Percentiles rank a stretch among this genome's conserved stretches.
phyloP scores from a whole-genome alignment of 192 early-diverging fungal species.

The Entrophospora sp. region DNA sequence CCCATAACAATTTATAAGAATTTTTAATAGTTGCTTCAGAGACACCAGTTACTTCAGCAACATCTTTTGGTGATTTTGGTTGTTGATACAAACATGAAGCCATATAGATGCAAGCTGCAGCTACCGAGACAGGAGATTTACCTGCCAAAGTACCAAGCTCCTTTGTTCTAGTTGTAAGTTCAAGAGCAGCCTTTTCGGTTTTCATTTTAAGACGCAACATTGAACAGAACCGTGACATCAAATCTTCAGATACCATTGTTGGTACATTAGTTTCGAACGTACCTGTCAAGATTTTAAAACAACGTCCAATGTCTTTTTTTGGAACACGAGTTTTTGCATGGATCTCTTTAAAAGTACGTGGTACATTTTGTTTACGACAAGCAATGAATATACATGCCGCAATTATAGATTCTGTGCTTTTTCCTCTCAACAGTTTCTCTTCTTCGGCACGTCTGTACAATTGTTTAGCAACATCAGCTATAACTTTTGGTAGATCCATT shows the following conservation, averaged over 20 bases:
- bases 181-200: slow-evolving; percentile 62
- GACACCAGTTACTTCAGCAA: slow-evolving; percentile 79
- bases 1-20: slow-evolving; percentile 65
- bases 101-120: slow-evolving; percentile 88
- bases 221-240: slow-evolving; percentile 75
- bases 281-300: slow-evolving; percentile 58
- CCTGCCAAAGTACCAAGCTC: slow-evolving; percentile 82
- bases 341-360: slow-evolving; percentile 92
- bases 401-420: slow-evolving; percentile 71
- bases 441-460: slow-evolving; percentile 81
- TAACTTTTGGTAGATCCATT: slow-evolving; percentile 66
- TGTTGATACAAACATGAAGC: slow-evolving; percentile 62
- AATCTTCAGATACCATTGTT: slow-evolving; percentile 60
- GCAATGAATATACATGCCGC: slow-evolving; percentile 92
- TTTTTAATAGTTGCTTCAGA: slow-evolving; percentile 92
- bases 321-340: slow-evolving; percentile 81
- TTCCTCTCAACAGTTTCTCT: slow-evolving; percentile 72
- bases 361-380: slow-evolving; percentile 73
- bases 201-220: slow-evolving; percentile 59
- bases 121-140: slow-evolving; percentile 85
- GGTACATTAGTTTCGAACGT: slow-evolving; percentile 50
- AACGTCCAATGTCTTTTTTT: slow-evolving; percentile 89
- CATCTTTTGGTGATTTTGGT: slow-evolving; percentile 61
- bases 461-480: slow-evolving; percentile 76
- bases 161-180: slow-evolving; percentile 61